A percentile compares a stretch with the other conserved stretches of the same genome.
Conservation (phyloP, 73 alveolate genomes). For the Breviolum minutum region DNA sequence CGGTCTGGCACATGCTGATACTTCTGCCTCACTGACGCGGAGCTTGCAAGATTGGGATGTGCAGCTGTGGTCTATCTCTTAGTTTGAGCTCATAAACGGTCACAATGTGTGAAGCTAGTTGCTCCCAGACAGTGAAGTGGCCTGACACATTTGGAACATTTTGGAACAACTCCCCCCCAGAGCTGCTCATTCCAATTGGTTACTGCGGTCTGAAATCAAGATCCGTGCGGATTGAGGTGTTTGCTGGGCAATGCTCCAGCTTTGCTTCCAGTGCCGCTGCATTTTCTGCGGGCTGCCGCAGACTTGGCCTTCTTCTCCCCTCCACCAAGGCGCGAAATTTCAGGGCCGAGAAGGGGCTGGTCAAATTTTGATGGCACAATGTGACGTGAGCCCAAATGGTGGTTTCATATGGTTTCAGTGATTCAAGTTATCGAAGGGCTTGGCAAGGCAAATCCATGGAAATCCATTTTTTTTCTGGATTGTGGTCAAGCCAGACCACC, state of each 20-base stretch:
- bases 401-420: no score
- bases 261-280: slow-evolving; percentile 28
- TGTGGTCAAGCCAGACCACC: background rate
- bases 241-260: slow-evolving; percentile 49
- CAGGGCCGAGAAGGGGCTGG: no score
- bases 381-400: no score
- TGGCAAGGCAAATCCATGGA: no score
- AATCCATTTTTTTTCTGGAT: no score
- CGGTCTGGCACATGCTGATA: slow-evolving; percentile 38
- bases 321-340: slow-evolving; percentile 30
- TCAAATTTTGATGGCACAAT: no score
- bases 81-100: background rate
- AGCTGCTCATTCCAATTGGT: background rate
- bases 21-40: background rate
- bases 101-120: no score
- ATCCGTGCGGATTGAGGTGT: slow-evolving; percentile 2
- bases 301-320: slow-evolving; percentile 75
- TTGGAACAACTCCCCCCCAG: background rate
- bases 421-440: no score
- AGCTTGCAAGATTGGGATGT: slow-evolving; percentile 23
- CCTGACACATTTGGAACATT: no score
- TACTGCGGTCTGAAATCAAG: background rate
- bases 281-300: slow-evolving; percentile 39
- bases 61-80: slow-evolving; percentile 54
- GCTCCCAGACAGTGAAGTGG: no score